Evolutionary conservation across 163 green algal genomes (phyloP), one percentile per base, ranked within the genome.

Genomic region (Scenedesmus sp.): DNA sequence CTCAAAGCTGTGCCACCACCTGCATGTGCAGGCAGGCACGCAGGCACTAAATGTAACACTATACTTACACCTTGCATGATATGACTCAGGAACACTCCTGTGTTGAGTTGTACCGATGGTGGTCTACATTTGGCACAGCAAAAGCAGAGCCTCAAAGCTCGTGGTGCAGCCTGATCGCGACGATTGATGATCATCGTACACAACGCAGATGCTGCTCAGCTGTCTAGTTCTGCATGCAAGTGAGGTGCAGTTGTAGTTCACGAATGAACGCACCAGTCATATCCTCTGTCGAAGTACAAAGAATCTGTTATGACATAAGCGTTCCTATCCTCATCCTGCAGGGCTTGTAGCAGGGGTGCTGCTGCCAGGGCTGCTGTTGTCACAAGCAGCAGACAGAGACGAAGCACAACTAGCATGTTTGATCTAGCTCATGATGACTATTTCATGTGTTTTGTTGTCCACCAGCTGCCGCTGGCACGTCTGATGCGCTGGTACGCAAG

Each of bases 1-100:
- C 6, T 59, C 43, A 26, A 84, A 51, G 78, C 7, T 84, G 37
- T 84, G 78, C 78, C 78, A 84, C 78, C 78, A 84, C 78, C 78
- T 59, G 78, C 30, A 18, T 1, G 9, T 76, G 30, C 59, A 15
- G 6, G 24, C 10, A n/a, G 24, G 56, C 7, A n/a, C 10, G 20
- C 16, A 2, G 22, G 56, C 56, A 15, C 2, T 70, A 33, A 33
- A n/a, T 61, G 51, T 22, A n/a, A n/a, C n/a, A n/a, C n/a, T n/a
- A n/a, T n/a, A n/a, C n/a, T n/a, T n/a, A n/a, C n/a, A n/a, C n/a
- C n/a, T n/a, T n/a, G n/a, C n/a, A n/a, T n/a, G n/a, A n/a, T n/a
- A n/a, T n/a, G n/a, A n/a, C n/a, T n/a, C n/a, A n/a, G n/a, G 51
- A 61, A 15, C 51, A 22, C 51, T 61, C 10, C 51, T 61, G 3